A percentile compares a stretch with the other conserved stretches of the same genome.
These are phyloP conservation scores for Juncus inflexus DNA, from an alignment of 176 grass and related monocot genomes.

Conservation along the genomic window DNA sequence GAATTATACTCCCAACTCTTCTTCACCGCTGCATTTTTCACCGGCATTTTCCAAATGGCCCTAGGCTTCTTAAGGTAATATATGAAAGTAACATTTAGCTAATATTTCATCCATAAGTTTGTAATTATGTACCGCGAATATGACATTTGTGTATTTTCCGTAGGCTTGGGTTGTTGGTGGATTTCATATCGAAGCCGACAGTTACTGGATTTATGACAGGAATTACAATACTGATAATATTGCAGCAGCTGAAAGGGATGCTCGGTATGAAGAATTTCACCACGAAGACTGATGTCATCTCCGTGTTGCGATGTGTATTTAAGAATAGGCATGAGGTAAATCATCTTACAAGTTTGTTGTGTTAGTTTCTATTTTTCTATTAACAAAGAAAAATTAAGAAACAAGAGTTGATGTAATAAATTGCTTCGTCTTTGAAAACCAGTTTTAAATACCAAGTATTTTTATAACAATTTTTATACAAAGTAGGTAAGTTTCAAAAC, in stretches of 20 bases:
- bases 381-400: no score
- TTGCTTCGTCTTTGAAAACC: no score
- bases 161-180: constrained; percentile 53
- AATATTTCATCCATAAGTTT: no score
- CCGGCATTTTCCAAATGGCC: constrained; percentile 44
- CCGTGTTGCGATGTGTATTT: constrained; percentile 33
- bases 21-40: constrained; percentile 70
- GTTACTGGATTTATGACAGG: constrained; percentile 64
- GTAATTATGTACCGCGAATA: background rate
- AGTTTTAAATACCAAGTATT: no score
- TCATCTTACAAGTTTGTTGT: background rate
- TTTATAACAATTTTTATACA: no score
- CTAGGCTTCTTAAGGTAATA: constrained; percentile 39
- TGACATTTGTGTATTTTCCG: constrained; percentile 10
- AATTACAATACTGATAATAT: constrained; percentile 37
- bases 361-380: no score
- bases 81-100: background rate
- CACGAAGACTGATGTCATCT: constrained; percentile 30
- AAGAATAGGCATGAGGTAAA: constrained; percentile 34
- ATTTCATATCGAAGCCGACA: constrained; percentile 54
- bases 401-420: no score
- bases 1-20: constrained; percentile 40
- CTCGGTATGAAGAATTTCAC: constrained; percentile 46
- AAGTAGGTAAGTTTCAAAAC: no score
- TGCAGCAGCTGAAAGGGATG: constrained; percentile 54